Percentiles rank a stretch among this genome's conserved stretches.
phyloP scores from a whole-genome alignment of 768 basidiomycete genomes.

The Mycena floridula region DNA sequence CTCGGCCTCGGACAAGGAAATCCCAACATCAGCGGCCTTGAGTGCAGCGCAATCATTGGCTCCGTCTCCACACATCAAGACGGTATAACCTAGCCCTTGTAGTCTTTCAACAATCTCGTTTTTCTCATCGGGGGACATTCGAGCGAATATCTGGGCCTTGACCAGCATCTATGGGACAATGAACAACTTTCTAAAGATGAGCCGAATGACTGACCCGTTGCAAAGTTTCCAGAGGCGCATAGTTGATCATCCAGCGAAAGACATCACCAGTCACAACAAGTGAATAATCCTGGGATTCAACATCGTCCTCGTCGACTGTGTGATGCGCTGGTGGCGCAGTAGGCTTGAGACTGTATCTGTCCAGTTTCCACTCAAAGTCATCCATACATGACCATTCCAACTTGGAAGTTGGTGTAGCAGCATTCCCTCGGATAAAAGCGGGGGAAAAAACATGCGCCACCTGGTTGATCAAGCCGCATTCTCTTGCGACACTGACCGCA shows the following conservation, averaged over 20 bases:
- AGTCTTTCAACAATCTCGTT: conserved; percentile 96
- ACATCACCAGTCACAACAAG: conserved; percentile 92
- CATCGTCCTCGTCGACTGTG: conserved; percentile 63
- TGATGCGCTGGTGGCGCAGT: conserved; percentile 63
- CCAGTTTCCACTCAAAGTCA: conserved; percentile 77
- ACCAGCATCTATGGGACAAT: conserved; percentile 76
- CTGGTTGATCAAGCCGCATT: conserved; percentile 85
- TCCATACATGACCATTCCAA: conserved; percentile 93
- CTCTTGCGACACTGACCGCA: conserved; percentile 93
- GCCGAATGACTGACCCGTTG: conserved; percentile 55
- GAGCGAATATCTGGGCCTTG: conserved; percentile 92
- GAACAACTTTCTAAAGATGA: conserved; percentile 1
- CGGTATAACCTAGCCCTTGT: conserved; percentile 90
- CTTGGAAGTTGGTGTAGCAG: conserved; percentile 45
- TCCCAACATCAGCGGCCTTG: conserved; percentile 96
- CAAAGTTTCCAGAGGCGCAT: conserved; percentile 88
- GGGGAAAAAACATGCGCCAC: conserved; percentile 88
- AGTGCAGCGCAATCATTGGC: conserved; percentile 98
- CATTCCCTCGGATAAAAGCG: conserved; percentile 63
- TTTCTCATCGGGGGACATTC: conserved; percentile 99
- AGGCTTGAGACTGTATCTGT: conserved; percentile 85
- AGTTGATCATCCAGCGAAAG: conserved; percentile 97
- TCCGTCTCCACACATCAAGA: conserved; percentile 97
- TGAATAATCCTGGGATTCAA: conserved; percentile 81
- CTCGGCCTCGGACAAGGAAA: conserved; percentile 95